phyloP scores from a whole-genome alignment of 176 grass and related monocot genomes.

The Aegilops umbellulata region DNA sequence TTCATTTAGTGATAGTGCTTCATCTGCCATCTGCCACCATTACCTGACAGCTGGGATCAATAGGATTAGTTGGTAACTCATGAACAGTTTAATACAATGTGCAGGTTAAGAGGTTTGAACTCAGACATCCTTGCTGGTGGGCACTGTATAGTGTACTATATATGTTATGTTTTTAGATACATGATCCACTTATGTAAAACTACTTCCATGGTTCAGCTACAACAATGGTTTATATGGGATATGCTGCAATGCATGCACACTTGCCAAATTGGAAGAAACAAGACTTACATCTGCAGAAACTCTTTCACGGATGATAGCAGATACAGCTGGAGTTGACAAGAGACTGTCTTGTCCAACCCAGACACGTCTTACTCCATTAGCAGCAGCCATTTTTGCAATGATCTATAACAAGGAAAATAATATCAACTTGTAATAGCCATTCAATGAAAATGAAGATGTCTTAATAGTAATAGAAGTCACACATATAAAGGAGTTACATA shows the following conservation, averaged over 20 bases:
- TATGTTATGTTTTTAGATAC: background rate
- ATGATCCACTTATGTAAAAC: background rate
- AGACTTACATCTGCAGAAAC: constrained; percentile 83
- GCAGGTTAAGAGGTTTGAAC: background rate
- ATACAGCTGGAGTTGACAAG: constrained; percentile 95
- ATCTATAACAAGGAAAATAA: constrained; percentile 47
- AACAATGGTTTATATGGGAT: background rate
- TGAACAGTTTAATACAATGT: background rate
- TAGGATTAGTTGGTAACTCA: background rate
- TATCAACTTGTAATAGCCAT: background rate
- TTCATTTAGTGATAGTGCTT: background rate
- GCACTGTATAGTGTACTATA: background rate
- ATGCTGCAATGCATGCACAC: background rate
- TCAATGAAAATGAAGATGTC: background rate
- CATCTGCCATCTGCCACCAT: background rate
- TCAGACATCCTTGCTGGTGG: background rate
- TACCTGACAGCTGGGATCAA: background rate
- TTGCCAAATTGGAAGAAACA: constrained; percentile 19
- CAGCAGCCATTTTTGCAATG: constrained; percentile 96
- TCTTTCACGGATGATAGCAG: constrained; percentile 94
- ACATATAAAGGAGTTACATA: background rate
- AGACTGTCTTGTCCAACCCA: constrained; percentile 91
- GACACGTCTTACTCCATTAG: constrained; percentile 90
- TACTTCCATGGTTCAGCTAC: background rate
- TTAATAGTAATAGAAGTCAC: background rate